phyloP scores from a whole-genome alignment of 345 rosid species.

The Capsella bursapastoris region DNA sequence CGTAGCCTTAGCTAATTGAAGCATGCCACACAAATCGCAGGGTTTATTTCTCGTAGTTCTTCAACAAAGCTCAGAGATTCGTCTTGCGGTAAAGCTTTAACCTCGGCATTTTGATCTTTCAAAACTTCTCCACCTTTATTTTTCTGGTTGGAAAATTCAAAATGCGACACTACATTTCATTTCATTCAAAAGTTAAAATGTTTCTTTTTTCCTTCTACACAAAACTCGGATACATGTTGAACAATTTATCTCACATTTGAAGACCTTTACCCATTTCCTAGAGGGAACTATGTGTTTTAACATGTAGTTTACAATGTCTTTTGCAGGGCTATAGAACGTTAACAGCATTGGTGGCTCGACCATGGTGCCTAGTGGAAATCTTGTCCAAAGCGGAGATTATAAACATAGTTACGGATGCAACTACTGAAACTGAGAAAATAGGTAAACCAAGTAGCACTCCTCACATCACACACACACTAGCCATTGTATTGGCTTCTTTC shows the following conservation, averaged over 20 bases:
- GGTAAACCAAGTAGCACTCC: constrained; percentile 49
- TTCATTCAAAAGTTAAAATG: neutral
- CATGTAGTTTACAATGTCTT: constrained; percentile 29
- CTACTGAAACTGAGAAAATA: constrained; percentile 71
- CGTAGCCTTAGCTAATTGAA: constrained; percentile 23
- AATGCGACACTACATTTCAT: neutral
- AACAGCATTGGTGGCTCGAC: constrained; percentile 74
- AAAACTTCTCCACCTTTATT: neutral
- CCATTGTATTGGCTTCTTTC: constrained; percentile 1
- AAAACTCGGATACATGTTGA: constrained; percentile 12
- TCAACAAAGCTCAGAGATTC: constrained; percentile 79
- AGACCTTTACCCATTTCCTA: neutral
- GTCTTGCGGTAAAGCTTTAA: constrained; percentile 61
- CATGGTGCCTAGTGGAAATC: constrained; percentile 87
- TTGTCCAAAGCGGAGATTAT: constrained; percentile 79
- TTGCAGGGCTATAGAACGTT: constrained; percentile 78
- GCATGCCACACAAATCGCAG: constrained; percentile 49
- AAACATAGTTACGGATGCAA: constrained; percentile 63
- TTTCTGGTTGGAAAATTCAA: constrained; percentile 13
- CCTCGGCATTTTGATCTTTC: constrained; percentile 16
- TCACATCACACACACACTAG: neutral
- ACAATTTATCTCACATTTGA: neutral
- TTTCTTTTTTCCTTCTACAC: neutral
- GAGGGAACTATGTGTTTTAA: constrained; percentile 6
- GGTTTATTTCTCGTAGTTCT: constrained; percentile 75